Conservation (phyloP, 345 rosid species). For the Stellera chamaejasme region DNA sequence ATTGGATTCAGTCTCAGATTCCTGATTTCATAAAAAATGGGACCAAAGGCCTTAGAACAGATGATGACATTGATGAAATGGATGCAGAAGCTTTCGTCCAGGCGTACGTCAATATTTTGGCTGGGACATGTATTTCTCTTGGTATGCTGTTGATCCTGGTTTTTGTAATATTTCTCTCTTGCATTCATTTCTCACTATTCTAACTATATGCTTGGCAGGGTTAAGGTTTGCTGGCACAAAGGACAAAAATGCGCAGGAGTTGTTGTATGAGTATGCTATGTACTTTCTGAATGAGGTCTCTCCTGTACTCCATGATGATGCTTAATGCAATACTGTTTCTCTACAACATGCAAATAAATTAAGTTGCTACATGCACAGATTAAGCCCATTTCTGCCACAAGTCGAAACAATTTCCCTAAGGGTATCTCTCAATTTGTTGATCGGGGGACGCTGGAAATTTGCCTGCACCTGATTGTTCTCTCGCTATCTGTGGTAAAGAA, state of each 20-base stretch:
- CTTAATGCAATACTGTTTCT: conserved; percentile 5
- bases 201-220: conserved; percentile 41
- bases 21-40: conserved; percentile 72
- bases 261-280: conserved; percentile 72
- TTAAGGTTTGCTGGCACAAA: conserved; percentile 88
- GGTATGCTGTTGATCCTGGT: conserved; percentile 37
- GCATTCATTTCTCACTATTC: conserved; percentile 1
- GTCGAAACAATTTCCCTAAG: conserved; percentile 46
- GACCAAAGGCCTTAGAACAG: conserved; percentile 51
- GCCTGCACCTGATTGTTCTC: conserved; percentile 82
- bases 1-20: conserved; percentile 86
- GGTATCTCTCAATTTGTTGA: conserved; percentile 81
- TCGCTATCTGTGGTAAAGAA: conserved; percentile 74
- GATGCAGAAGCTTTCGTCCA: conserved; percentile 79
- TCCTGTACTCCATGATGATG: conserved; percentile 14
- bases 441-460: conserved; percentile 87
- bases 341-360: conserved; percentile 9
- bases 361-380: conserved; percentile 41
- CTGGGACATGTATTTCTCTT: conserved; percentile 92
- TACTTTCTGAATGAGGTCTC: conserved; percentile 86
- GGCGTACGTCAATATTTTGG: conserved; percentile 81
- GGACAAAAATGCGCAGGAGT: conserved; percentile 80
- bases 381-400: conserved; percentile 59
- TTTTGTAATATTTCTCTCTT: not conserved
- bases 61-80: conserved; percentile 59